Evolutionary conservation across 2,329 filamentous ascomycete species (phyloP), one percentile per base, ranked within the genome.

Genomic region (Trichoderma semiorbis): DNA sequence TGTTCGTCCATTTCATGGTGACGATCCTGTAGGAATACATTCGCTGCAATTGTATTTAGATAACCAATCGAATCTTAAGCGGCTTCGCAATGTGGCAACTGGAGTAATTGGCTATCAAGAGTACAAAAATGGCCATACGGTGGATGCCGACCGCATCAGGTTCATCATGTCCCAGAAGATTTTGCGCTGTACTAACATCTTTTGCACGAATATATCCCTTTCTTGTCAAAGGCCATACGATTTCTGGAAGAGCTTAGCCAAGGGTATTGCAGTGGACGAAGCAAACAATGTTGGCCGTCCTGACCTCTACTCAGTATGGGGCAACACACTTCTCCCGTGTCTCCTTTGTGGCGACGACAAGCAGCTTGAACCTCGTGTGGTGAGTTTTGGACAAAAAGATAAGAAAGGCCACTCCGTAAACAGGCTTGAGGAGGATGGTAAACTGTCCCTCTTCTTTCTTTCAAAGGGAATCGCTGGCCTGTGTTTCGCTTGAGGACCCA

Each of bases 291-390:
- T 50, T 50, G 10, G 43, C 43, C 43, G 43, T 21, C 43, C 71
- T 16, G 77, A 79, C 16, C 69, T 75, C 1, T 74, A 70, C 39
- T 76, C 73, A 16, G 60, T 76, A 71, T 76, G 75, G 75, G 74
- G 75, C 11, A 78, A 78, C 18, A 73, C 62, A 2, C 50, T 76
- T 3, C 55, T 75, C 7, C 76, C 77, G 7, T 77, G 75, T 67
- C 28, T 77, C 7, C 62, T 77, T 1, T 70, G 64, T 11, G 77
- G 76, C 32, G 77, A 78, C 47, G 55, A 72, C 7, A 75, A 73
- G 64, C 74, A 77, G 72, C 72, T 77, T 2, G 57, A 67, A 1
- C 75, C 75, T 0, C 47, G 58, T 1, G 70, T 76, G 4, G 58
- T 73, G 61, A 70, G 43, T 50, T 50, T 50, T 50, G 43, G 67